Base-by-base conservation (phyloP, 345 rosid species). In the Litchi chinensis region DNA sequence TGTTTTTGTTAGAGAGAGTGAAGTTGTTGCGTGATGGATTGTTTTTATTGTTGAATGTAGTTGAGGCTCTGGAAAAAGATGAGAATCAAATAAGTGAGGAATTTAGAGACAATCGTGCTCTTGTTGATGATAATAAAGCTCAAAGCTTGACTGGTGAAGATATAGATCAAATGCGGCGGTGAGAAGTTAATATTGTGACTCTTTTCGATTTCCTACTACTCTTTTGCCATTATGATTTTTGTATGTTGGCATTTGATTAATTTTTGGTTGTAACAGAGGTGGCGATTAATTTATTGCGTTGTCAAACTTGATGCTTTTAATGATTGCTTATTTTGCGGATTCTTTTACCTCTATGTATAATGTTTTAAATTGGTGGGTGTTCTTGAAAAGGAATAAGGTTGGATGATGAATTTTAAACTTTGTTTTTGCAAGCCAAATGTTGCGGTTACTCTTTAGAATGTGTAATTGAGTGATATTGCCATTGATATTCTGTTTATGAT, bases 91-190 rank as follows among this genome's bases (percentile, higher is more conserved):
- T 83, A 9, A 82, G 37, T 39, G 91, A 85, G 0, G 98, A 94
- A 77, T 77, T 82, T 12, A 82, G 87, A 76, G 99, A 94, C 63
- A 93, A 96, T 81, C 76, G 99, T 37, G 91, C 88, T 8, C 52
- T 94, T 50, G 82, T 94, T 13, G 98, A 96, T 77, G 89, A 96
- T 68, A 94, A 96, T 77, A 87, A 89, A 87, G 97, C 98, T 0
- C 99, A 94, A 72, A 87, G 79, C 39, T 91, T 94, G 56, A 88
- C 90, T 5, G 90, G 97, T 67, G 95, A 93, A 74, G 97, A 90
- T 79, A 94, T 96, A 74, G 98, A 91, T 77, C 93, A 83, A 79
- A 87, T 96, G 88, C 87, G 92, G 76, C 89, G 92, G 97, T 92
- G 68, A 69, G 85, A 75, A 62, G 32, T 21, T 74, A 9, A 15